Base-by-base conservation (phyloP, 768 basidiomycete genomes). In the Agrocybe pediades region DNA sequence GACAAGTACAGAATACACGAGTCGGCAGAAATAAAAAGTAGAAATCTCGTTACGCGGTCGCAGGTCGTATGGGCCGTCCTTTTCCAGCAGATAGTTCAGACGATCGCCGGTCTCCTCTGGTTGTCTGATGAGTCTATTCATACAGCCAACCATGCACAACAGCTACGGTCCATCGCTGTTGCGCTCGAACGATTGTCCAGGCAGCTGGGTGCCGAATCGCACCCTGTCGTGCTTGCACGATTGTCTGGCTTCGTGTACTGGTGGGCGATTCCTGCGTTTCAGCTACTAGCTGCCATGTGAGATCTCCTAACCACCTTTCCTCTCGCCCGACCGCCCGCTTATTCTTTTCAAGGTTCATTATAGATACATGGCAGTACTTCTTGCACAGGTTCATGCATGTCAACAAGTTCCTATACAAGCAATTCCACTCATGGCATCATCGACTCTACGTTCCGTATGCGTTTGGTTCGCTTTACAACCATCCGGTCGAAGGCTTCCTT, bases 321-420 rank as follows among this genome's bases (percentile, higher is more conserved):
- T 45, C 19, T 33, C 20, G 17, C 11, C 40, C 20, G n/a, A n/a
- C n/a, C n/a, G n/a, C n/a, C n/a, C n/a, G n/a, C n/a, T 2, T 56
- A 11, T 3, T 29, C n/a, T 2, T 26, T 42, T 9, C 9, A 16
- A 96, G 97, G 76, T 91, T 97, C 70, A 65, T 95, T 54, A 87
- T 98, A 61, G 97, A 99, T 74, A 95, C 95, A 26, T 98, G 94
- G 94, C 95, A 99, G 69, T 99, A 98, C 72, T 95, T 95, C 73
- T 77, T 93, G 17, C 97, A 99, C 67, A 92, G 96, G 33, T 71
- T 76, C 40, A 92, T 97, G 88, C 97, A 98, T 73, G 72, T 83
- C 62, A 92, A 92, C 76, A 90, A 86, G 60, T 98, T 83, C 71
- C 78, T 98, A 26, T 99, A 96, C 75, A 90, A 85, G 59, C 85